Base-by-base conservation (phyloP, 225 moss, liverwort and hornwort genomes). In the Sphagnum tenellum region DNA sequence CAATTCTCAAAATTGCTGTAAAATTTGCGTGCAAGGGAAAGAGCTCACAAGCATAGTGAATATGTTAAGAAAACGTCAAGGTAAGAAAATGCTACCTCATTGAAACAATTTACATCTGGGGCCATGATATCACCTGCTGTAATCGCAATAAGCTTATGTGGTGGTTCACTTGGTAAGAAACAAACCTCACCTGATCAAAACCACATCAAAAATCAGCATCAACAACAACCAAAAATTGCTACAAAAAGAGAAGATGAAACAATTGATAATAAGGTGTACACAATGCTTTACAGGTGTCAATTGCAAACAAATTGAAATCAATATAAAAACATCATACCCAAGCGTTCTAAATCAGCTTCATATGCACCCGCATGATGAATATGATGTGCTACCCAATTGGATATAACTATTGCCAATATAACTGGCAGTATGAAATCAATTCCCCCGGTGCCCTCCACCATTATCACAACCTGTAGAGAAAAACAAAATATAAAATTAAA, bases 321-420 rank as follows among this genome's bases (percentile, higher is more conserved):
- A 12, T 52, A 52, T 52, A 52, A 52, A 52, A 52, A 52, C 52
- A 52, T 2, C 7, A 9, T 71, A 89, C 89, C 86, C 58, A 79
- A 64, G 56, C 79, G 82, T 64, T 86, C 87, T 60, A 92, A 71
- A 65, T 89, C 89, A 55, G 87, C 82, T 75, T 92, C 92, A 75
- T 92, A 92, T 4, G 92, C 92, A 62, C 89, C 89, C 64, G 82
- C 83, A 49, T 85, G 77, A 70, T 92, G 92, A 74, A 92, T 85
- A 67, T 89, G 79, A 55, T 83, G 89, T 58, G 92, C 92, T 47
- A 92, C 87, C 82, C 87, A 92, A 61, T 92, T 92, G 62, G 89
- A 85, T 59, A 92, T 78, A 63, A 87, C 85, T 57, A 89, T 89
- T 53, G 92, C 82, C 46, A 92, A 72, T 44, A 92, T 92, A 53